Evolutionary conservation across 805 yeast species (phyloP), one percentile per base, ranked within the genome.

Genomic region (Starmerella stigmatis): DNA sequence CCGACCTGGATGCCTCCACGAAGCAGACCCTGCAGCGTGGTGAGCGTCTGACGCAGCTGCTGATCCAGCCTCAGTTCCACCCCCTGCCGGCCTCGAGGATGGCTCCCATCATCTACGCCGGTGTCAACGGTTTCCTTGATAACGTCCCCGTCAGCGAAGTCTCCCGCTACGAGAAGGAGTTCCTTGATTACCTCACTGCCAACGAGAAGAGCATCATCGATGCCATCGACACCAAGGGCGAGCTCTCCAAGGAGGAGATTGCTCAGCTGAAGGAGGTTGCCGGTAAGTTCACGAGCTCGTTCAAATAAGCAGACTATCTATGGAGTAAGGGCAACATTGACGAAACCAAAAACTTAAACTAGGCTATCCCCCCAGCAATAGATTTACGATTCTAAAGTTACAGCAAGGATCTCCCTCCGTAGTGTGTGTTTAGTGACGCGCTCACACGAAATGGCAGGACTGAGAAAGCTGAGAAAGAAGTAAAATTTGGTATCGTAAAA

Each of bases 121-220:
- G 99, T 89, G 98, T 94, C 66, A 88, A 89, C 81, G 99, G 99
- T 79, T 86, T 66, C 88, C 81, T 92, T 67, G 99, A 92, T 70
- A 64, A 71, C 60, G 66, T 92, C 62, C 83, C 92, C 59, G 72
- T 89, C 59, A 78, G 80, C 67, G 82, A 85, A 72, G 78, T 92
- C 64, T 86, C 74, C 68, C 84, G 82, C 68, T 92, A 84, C 67
- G 99, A 92, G 81, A 72, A 78, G 62, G 79, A 86, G 64, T 92
- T 88, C 88, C 73, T 83, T 68, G 75, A 94, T 60, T 79, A 82
- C 79, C 78, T 92, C 72, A 82, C 85, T 75, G 70, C 96, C 59
- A 86, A 84, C 75, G 89, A 86, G 72, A 61, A 81, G 60, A 89
- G 76, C 54, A 73, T 94, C 70, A 72, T 89, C 62, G 78, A 77